These are phyloP conservation scores for Citrus reticulata DNA, from an alignment of 345 rosid genomes.

Conservation along the genomic window DNA sequence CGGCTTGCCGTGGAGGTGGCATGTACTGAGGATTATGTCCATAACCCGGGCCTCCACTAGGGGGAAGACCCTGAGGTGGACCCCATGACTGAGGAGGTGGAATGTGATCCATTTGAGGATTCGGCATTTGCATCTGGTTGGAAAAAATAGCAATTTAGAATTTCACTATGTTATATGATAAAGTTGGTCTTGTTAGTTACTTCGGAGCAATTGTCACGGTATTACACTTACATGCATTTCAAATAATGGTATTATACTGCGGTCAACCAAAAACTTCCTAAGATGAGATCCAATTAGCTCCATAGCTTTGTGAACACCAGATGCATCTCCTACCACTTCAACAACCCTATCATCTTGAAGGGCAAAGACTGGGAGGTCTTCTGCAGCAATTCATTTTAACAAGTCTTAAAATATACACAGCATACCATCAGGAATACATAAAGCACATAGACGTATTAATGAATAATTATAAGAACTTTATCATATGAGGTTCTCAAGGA, in stretches of 20 bases:
- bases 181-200: not conserved
- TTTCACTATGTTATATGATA: not conserved
- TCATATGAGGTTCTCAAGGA: not conserved
- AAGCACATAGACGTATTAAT: not conserved
- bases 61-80: slow-evolving; percentile 83
- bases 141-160: slow-evolving; percentile 7
- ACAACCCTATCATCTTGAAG: slow-evolving; percentile 99
- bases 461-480: not conserved
- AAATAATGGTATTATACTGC: slow-evolving; percentile 84
- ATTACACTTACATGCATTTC: slow-evolving; percentile 68
- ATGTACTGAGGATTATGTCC: slow-evolving; percentile 75
- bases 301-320: slow-evolving; percentile 83
- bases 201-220: not conserved
- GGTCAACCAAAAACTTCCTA: slow-evolving; percentile 96
- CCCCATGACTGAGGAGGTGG: slow-evolving; percentile 93
- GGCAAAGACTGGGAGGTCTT: slow-evolving; percentile 89
- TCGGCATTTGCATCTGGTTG: slow-evolving; percentile 78
- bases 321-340: slow-evolving; percentile 83
- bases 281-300: slow-evolving; percentile 95
- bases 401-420: not conserved
- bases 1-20: slow-evolving; percentile 82
- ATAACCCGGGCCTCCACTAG: slow-evolving; percentile 68
- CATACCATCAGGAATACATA: not conserved
- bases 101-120: slow-evolving; percentile 79
- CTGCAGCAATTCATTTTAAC: slow-evolving; percentile 43